Conservation (phyloP, 768 basidiomycete species). For the Kwoniella bestiolae region DNA sequence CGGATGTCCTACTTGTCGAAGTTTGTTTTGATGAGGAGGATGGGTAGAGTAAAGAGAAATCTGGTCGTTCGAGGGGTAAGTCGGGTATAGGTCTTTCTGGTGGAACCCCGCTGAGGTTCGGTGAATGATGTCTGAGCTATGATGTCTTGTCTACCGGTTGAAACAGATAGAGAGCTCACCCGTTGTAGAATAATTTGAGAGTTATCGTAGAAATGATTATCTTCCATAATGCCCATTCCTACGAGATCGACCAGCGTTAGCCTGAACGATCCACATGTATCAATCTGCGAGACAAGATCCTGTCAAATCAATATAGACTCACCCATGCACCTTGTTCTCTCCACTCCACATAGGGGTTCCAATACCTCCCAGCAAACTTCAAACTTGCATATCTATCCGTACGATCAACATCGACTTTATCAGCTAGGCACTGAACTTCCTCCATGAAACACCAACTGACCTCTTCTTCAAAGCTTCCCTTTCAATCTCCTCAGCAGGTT, state of each 20-base stretch:
- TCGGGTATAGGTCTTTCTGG: conserved; percentile 46
- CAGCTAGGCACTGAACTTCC: not conserved
- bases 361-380: conserved; percentile 49
- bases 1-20: conserved; percentile 4
- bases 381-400: conserved; percentile 39
- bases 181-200: conserved; percentile 43
- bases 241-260: not conserved
- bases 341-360: conserved; percentile 51
- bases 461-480: conserved; percentile 48
- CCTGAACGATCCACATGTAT: not conserved
- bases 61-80: conserved; percentile 43
- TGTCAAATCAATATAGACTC: conserved; percentile 7
- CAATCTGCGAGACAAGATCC: not conserved
- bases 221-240: conserved; percentile 53
- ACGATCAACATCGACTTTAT: not conserved
- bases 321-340: conserved; percentile 50
- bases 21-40: not conserved
- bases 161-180: too few relatives aligned
- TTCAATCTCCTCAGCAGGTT: conserved; percentile 43
- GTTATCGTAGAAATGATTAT: conserved; percentile 40
- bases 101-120: conserved; percentile 48
- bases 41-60: conserved; percentile 40
- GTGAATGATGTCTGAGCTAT: too few relatives aligned
- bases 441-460: conserved; percentile 22
- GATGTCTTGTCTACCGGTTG: too few relatives aligned